Conservation (phyloP, 805 yeast species). For the Starmerella etchellsii region DNA sequence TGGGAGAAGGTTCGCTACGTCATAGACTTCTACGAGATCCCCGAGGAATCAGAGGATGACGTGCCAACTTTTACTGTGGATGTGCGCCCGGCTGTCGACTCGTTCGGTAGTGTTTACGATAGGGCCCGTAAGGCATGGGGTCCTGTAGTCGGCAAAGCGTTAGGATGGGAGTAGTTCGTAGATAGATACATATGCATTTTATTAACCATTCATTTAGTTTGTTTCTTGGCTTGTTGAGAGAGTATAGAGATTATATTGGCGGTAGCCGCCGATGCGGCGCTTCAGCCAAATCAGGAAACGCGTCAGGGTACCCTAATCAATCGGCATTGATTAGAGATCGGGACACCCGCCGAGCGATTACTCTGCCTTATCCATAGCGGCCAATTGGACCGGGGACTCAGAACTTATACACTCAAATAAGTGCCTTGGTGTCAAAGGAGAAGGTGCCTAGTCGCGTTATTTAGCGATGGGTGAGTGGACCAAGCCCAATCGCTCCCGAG, state of each 20-base stretch:
- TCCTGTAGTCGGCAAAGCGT: conserved; percentile 56
- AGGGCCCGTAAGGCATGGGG: conserved; percentile 55
- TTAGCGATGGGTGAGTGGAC: no score
- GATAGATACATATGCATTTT: background rate
- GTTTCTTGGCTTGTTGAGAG: background rate
- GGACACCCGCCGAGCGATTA: no score
- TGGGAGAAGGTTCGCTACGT: conserved; percentile 79
- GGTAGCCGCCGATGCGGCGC: background rate
- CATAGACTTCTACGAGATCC: conserved; percentile 92
- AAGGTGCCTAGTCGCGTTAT: no score
- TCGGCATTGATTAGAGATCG: no score
- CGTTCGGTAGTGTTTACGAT: conserved; percentile 47
- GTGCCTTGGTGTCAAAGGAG: no score
- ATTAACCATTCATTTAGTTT: background rate
- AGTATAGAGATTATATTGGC: background rate
- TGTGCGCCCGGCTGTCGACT: conserved; percentile 90
- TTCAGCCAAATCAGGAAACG: background rate
- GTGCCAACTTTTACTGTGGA: conserved; percentile 86
- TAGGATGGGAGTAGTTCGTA: conserved; percentile 35
- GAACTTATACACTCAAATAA: no score
- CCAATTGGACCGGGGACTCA: no score
- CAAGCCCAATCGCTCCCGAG: no score
- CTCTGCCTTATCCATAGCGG: no score
- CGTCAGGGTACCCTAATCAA: no score
- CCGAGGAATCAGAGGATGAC: conserved; percentile 49